Evolutionary conservation across 306 rosid genomes (phyloP).

Genomic region (Alnus glutinosa): DNA sequence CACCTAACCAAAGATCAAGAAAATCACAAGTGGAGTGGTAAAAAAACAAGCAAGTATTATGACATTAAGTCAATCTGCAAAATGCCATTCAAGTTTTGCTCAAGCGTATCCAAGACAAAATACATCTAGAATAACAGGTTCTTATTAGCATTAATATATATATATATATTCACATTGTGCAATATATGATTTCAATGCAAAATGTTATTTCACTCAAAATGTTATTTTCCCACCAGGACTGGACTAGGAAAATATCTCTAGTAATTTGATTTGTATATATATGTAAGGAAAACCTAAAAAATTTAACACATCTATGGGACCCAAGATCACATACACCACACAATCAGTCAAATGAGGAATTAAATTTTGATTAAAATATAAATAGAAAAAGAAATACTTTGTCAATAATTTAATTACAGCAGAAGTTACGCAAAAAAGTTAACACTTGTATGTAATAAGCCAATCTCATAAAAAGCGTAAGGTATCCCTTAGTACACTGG

Average conservation of each 20-base stretch:
- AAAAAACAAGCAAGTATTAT: conserved; percentile 8
- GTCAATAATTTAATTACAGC: not conserved
- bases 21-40: not conserved
- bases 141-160: not conserved
- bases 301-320: not conserved
- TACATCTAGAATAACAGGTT: not conserved
- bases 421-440: not conserved
- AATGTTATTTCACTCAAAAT: not conserved
- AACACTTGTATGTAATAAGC: too few species aligned
- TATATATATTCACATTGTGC: not conserved
- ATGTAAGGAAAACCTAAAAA: not conserved
- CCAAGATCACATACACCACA: not conserved
- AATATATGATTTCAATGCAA: not conserved
- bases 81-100: conserved; percentile 19
- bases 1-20: too few species aligned
- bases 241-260: not conserved
- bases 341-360: not conserved
- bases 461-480: too few species aligned
- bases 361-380: not conserved
- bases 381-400: too few species aligned
- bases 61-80: conserved; percentile 16
- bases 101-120: conserved; percentile 3
- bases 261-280: not conserved
- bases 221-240: not conserved
- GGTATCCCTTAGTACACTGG: too few species aligned